Evolutionary conservation across 352 stramenopile species (phyloP), one percentile per base, ranked within the genome.

Genomic region (Pythium chondricola): DNA sequence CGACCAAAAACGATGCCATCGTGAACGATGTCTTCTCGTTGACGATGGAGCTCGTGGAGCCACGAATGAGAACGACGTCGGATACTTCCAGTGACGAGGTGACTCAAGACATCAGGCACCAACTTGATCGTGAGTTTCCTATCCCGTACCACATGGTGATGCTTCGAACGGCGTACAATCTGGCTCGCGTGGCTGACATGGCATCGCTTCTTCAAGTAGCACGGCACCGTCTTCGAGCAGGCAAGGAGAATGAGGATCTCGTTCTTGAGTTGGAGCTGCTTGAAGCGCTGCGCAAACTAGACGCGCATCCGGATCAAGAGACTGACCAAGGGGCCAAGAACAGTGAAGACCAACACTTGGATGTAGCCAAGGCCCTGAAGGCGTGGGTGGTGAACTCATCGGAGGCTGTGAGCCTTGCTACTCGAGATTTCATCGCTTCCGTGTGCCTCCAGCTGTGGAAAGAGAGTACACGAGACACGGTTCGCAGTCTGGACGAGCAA

Each of bases 11-110:
- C 4, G 3, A 31, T 6, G 22, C 51, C 2, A 32, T 43, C 16
- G 22, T 69, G 6, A 47, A 22, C 0, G 66, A 74, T 24, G 38
- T 84, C 30, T 48, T 82, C 13, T 46, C 51, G 0, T 65, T 72
- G 16, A 42, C 77, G 6, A 54, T 83, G 22, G 69, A 73, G 1
- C 56, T 70, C 4, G 56, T 61, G 2, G 32, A 39, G 4, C 69
- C 65, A 6, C 21, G 58, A 3, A 13, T 49, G 8, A 37, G 51
- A 18, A 22, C n/a, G 7, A 31, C 43, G 22, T 36, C 57, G 6
- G n/a, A 36, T 2, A 11, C 48, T 39, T 13, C 21, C 3, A n/a
- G 9, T 25, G 8, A 6, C 7, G 22, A 30, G 8, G 20, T 5
- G 7, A 4, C 3, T 1, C 41, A 44, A 27, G 41, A 41, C 18